Percentiles rank a stretch among this genome's conserved stretches.
phyloP scores from a whole-genome alignment of 1,284 basidiomycete species.

The Pseudomicrostroma phylloplanum region DNA sequence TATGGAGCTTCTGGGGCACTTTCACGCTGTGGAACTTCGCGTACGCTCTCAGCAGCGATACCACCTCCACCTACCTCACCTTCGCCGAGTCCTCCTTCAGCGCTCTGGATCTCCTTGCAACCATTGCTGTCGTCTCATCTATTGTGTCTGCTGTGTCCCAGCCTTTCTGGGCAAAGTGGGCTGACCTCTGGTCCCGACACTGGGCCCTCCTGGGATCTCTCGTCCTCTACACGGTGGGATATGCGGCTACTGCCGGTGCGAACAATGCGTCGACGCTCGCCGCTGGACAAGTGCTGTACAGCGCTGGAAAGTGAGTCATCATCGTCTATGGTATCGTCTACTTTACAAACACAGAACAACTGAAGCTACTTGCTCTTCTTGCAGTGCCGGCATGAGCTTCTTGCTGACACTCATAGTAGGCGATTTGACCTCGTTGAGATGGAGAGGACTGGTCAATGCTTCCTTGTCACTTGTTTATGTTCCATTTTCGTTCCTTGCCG shows the following conservation, averaged over 20 bases:
- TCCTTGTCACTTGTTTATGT: background rate
- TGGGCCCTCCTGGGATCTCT: background rate
- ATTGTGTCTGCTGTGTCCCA: background rate
- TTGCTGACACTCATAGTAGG: background rate
- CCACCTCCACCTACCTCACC: background rate
- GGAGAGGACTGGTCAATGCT: background rate
- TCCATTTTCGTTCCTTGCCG: background rate
- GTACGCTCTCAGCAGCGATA: constrained; percentile 1
- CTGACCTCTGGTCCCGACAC: background rate
- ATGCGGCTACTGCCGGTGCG: background rate
- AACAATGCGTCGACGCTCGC: background rate
- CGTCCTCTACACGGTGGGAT: background rate
- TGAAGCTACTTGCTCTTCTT: too few relatives aligned
- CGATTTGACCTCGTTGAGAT: background rate
- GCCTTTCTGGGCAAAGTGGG: background rate
- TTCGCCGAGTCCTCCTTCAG: constrained; percentile 1
- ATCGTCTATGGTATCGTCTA: too few relatives aligned
- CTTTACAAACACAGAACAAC: too few relatives aligned
- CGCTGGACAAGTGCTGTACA: constrained; percentile 4
- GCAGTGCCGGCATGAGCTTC: background rate
- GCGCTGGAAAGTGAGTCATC: too few relatives aligned
- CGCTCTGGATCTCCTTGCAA: background rate
- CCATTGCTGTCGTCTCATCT: background rate
- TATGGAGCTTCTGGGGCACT: background rate
- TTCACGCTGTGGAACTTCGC: constrained; percentile 1